A percentile compares a stretch with the other conserved stretches of the same genome.
These are phyloP conservation scores for Aspergillus funiculosus DNA, from an alignment of 495 filamentous ascomycete species.

Conservation along the genomic window DNA sequence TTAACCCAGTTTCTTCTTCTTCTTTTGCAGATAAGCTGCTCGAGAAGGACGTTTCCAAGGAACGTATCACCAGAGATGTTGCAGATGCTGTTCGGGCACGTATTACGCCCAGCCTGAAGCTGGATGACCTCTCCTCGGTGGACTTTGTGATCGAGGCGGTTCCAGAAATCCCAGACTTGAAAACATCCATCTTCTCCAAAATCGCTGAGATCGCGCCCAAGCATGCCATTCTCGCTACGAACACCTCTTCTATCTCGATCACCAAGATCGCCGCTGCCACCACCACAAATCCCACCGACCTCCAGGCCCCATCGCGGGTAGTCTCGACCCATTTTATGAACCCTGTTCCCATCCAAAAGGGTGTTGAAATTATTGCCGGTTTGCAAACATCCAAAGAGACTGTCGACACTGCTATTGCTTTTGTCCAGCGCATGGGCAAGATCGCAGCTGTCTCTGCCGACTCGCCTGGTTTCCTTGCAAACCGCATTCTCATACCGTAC, in stretches of 20 bases:
- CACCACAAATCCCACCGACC: slow-evolving; percentile 66
- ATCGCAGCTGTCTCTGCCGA: slow-evolving; percentile 80
- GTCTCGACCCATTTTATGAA: slow-evolving; percentile 99
- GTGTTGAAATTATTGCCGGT: slow-evolving; percentile 93
- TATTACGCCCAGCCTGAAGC: slow-evolving; percentile 61
- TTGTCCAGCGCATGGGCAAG: slow-evolving; percentile 91
- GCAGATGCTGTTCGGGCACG: slow-evolving; percentile 64
- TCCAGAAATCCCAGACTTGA: slow-evolving; percentile 84
- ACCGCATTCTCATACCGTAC: slow-evolving; percentile 97
- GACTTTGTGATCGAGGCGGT: slow-evolving; percentile 99
- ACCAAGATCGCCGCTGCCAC: slow-evolving; percentile 90
- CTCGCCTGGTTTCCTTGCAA: slow-evolving; percentile 90
- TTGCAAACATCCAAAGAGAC: slow-evolving; percentile 84
- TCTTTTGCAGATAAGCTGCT: slow-evolving; percentile 69
- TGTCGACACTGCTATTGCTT: slow-evolving; percentile 73
- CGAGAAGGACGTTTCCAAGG: slow-evolving; percentile 83
- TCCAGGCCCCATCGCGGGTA: slow-evolving; percentile 77
- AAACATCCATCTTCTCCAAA: slow-evolving; percentile 78
- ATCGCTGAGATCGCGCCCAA: slow-evolving; percentile 79
- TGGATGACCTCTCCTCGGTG: slow-evolving; percentile 74
- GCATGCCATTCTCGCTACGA: slow-evolving; percentile 90
- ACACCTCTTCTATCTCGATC: slow-evolving; percentile 96
- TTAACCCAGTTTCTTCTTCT: not conserved
- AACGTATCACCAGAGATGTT: slow-evolving; percentile 69
- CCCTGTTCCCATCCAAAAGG: slow-evolving; percentile 93